Evolutionary conservation across 306 rosid species (phyloP), one percentile per base, ranked within the genome.

Genomic region (Alnus glutinosa): DNA sequence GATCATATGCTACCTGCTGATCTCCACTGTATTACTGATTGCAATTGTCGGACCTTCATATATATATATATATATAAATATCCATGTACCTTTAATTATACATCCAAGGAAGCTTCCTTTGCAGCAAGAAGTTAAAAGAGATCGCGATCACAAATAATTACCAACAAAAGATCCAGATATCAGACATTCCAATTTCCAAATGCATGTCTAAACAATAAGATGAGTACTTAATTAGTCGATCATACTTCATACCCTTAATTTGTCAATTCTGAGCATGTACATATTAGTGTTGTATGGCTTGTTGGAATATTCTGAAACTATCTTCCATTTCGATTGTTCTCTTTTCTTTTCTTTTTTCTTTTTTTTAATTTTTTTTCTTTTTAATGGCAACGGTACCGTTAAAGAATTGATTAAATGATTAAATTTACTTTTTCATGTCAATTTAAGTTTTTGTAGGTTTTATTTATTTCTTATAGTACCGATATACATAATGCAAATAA

Each of bases 1-100:
- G 2, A 37, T 37, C 28, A 37, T 37, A 1, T 37, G 44, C 5
- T 39, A 39, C 5, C 44, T 39, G 51, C 51, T 48, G 51, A 8
- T 63, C 46, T 63, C 34, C 70, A 63, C 70, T 63, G 70, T 63
- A 63, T 5, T 19, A 13, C 70, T 14, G 70, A 63, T 34, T 63
- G 47, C 70, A 63, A 63, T 36, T 36, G 5, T 34, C n/a, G 47
- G 14, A 63, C 47, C 70, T 63, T 63, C 47, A 63, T 58, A 7
- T 58, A 2, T 39, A 39, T 23, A 23, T 0, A 23, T 23, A 23
- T 23, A 2, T 39, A 39, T 23, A 23, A 23, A 23, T 23, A 23
- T 23, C 28, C 28, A 39, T 39, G 44, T 15, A n/a, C 70, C 32
- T 63, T 63, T 5, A 34, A 11, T 13, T 34, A 8, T 13, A 32